phyloP scores from a whole-genome alignment of 768 basidiomycete genomes.

The Thelephora aurantiotincta region DNA sequence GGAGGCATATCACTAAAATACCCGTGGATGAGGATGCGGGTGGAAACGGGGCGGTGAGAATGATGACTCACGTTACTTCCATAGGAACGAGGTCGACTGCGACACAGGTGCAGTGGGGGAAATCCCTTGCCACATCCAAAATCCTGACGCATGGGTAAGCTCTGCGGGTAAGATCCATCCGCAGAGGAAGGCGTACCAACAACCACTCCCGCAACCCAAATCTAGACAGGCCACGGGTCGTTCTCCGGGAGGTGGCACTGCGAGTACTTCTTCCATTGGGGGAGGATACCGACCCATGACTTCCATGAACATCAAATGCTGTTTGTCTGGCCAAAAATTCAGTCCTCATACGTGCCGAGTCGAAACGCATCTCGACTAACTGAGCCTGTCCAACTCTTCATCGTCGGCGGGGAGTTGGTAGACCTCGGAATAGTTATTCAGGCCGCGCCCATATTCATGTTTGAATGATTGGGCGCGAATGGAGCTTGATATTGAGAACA shows the following conservation, averaged over 20 bases:
- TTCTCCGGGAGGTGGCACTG: slow-evolving; percentile 40
- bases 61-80: slow-evolving; percentile 44
- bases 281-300: slow-evolving; percentile 58
- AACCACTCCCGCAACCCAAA: slow-evolving; percentile 69
- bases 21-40: not conserved
- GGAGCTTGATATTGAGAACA: slow-evolving; percentile 55
- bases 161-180: not conserved
- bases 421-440: slow-evolving; percentile 71
- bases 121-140: slow-evolving; percentile 58
- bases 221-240: slow-evolving; percentile 49
- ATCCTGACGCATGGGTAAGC: slow-evolving; percentile 34
- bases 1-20: slow-evolving; percentile 42
- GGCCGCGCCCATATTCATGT: slow-evolving; percentile 50
- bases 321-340: slow-evolving; percentile 33
- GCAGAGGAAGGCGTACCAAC: slow-evolving; percentile 34
- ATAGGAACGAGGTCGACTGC: slow-evolving; percentile 75
- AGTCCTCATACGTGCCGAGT: not conserved
- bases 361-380: slow-evolving; percentile 22
- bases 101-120: slow-evolving; percentile 51
- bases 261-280: slow-evolving; percentile 42
- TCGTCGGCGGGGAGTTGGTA: slow-evolving; percentile 71
- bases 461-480: slow-evolving; percentile 42
- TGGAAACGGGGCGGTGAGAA: slow-evolving; percentile 7
- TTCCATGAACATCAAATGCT: slow-evolving; percentile 50
- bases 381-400: slow-evolving; percentile 56